Evolutionary conservation across 495 filamentous ascomycete genomes (phyloP), one percentile per base, ranked within the genome.

Genomic region (Xylaria cubensis): DNA sequence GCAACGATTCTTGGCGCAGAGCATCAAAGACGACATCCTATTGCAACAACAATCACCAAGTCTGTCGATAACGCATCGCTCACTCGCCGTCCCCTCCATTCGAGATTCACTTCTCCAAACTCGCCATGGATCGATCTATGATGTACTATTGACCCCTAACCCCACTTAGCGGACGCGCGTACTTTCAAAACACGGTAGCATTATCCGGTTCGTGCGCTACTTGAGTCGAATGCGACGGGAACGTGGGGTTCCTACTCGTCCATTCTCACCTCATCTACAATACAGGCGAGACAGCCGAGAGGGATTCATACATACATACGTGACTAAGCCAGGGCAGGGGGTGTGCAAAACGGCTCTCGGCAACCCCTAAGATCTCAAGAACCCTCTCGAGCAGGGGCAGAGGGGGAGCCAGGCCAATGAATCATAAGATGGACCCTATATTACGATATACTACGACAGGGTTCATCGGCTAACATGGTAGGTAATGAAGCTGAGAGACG

Each of bases 1-100:
- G 77, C 77, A 62, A 34, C 2, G 59, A 15, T 62, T 64, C 74
- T 64, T 55, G 61, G 67, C 41, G 41, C 10, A 48, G 67, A 39
- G 41, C 67, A 48, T 34, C 15, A 3, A 36, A 62, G 67, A 69
- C 46, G 65, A 68, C 65, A 68, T 68, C 12, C 32, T 34, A 39
- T 67, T 53, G 13, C 26, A 56, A 36, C 26, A 56, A 36, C 17
- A 13, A 55, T 21, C 64, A 3, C 9, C 8, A 53, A 26, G 12
- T 53, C 50, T 13, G 21, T 53, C 53, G 24, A 56, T 17, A n/a
- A 39, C 7, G 34, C 36, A 8, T 29, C 26, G 2, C 26, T 29
- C 26, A 29, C 26, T 29, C 26, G 26, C 26, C 26, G 26, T 39
- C 36, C 36, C 36, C 36, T 39, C 36, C 8, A 7, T 39, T 8